Conservation (phyloP, 2,329 filamentous ascomycete genomes). For the Apiospora malaysiana region DNA sequence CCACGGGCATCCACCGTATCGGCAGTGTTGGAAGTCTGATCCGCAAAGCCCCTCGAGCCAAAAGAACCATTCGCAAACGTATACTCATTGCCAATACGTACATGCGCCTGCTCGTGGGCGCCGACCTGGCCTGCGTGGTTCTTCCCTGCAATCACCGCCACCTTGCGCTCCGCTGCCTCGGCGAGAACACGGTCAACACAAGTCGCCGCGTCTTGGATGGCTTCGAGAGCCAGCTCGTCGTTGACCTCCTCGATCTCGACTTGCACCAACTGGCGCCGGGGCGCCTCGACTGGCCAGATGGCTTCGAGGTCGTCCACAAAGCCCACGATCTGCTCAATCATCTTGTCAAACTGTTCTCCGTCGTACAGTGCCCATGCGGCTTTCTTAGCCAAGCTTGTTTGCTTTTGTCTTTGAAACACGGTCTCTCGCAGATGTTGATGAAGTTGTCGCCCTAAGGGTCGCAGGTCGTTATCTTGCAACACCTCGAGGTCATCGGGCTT, state of each 20-base stretch:
- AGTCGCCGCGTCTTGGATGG: neutral
- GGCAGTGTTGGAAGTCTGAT: slow-evolving; percentile 11
- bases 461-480: slow-evolving; percentile 23
- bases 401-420: slow-evolving; percentile 27
- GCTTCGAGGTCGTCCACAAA: slow-evolving; percentile 18
- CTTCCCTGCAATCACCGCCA: neutral
- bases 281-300: slow-evolving; percentile 8
- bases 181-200: neutral
- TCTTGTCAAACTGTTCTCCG: slow-evolving; percentile 30
- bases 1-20: slow-evolving; percentile 1
- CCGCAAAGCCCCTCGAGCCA: neutral
- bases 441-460: slow-evolving; percentile 24
- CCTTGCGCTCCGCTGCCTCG: slow-evolving; percentile 2
- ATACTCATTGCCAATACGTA: neutral
- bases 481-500: slow-evolving; percentile 24
- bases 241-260: slow-evolving; percentile 21
- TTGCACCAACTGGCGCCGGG: slow-evolving; percentile 1
- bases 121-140: neutral
- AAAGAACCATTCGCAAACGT: neutral
- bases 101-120: neutral
- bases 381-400: slow-evolving; percentile 30
- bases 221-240: neutral
- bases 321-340: slow-evolving; percentile 23
- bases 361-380: slow-evolving; percentile 34
- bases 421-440: slow-evolving; percentile 25